These are phyloP conservation scores for Mycena venus DNA, from an alignment of 768 basidiomycete species.

Conservation along the genomic window DNA sequence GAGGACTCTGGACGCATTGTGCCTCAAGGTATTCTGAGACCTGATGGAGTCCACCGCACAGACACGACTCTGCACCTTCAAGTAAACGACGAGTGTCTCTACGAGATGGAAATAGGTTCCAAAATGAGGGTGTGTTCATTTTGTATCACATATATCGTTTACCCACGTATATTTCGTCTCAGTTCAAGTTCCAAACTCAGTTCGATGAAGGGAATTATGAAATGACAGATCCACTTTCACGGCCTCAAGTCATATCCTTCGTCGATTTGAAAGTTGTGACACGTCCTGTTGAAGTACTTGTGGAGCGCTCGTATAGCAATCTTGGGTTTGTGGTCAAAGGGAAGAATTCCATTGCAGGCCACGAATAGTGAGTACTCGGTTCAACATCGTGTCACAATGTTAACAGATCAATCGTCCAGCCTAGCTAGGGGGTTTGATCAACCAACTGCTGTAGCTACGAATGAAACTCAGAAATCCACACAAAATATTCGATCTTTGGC, in stretches of 20 bases:
- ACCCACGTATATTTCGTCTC: too few relatives aligned
- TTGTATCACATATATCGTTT: background rate
- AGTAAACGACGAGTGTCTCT: background rate
- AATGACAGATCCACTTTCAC: background rate
- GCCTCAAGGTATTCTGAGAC: conserved; percentile 1
- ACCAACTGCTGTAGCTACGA: background rate
- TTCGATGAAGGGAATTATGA: background rate
- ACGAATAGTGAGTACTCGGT: background rate
- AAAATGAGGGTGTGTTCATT: background rate
- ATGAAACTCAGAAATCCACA: background rate
- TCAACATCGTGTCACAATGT: too few relatives aligned
- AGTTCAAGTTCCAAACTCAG: conserved; percentile 21
- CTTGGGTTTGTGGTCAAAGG: background rate
- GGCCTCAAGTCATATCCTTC: background rate
- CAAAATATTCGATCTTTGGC: background rate
- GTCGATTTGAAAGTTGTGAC: conserved; percentile 11
- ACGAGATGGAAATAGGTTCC: background rate
- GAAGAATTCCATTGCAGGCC: background rate
- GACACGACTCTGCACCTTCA: background rate
- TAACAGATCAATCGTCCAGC: too few relatives aligned
- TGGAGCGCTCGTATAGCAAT: conserved; percentile 23
- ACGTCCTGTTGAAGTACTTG: background rate
- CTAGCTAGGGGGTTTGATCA: conserved; percentile 6
- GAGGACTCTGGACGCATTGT: too few relatives aligned
- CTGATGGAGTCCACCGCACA: conserved; percentile 3